Percentiles rank a stretch among this genome's conserved stretches.
phyloP scores from a whole-genome alignment of 768 basidiomycete species.

The Leccinellum luteum region DNA sequence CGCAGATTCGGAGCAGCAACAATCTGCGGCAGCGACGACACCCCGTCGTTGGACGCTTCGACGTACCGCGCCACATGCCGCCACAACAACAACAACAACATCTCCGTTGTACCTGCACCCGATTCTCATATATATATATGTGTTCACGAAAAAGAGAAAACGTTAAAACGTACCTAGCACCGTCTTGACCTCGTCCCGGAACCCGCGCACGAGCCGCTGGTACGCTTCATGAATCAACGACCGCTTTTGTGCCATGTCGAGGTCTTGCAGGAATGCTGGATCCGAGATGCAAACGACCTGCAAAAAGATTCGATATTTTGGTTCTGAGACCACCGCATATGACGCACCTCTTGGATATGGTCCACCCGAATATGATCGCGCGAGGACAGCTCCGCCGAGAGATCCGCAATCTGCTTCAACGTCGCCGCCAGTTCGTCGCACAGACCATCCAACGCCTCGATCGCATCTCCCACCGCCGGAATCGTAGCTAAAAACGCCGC shows the following conservation, averaged over 20 bases:
- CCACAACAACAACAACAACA: conserved; percentile 78
- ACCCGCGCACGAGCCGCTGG: conserved; percentile 40
- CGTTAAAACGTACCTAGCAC: conserved; percentile 45
- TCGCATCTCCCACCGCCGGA: conserved; percentile 72
- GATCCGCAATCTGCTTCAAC: conserved; percentile 63
- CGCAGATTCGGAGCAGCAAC: conserved; percentile 34
- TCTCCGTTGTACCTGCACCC: conserved; percentile 62
- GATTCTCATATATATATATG: not conserved
- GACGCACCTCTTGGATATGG: conserved; percentile 65
- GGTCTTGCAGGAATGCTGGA: conserved; percentile 54
- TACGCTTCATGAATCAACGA: conserved; percentile 62
- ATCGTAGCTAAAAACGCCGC: conserved; percentile 51
- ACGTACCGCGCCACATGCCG: conserved; percentile 72
- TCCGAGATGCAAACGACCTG: conserved; percentile 55
- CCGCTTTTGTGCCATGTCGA: conserved; percentile 70
- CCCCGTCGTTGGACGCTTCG: conserved; percentile 24
- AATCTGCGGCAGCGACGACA: not conserved
- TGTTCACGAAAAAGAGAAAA: not conserved
- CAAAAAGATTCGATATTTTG: too few relatives aligned
- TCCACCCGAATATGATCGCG: conserved; percentile 69
- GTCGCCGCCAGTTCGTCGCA: conserved; percentile 58
- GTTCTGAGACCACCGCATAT: too few relatives aligned
- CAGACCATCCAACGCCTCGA: conserved; percentile 63
- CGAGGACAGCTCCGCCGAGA: conserved; percentile 70
- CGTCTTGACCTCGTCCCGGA: conserved; percentile 48